A percentile compares a stretch with the other conserved stretches of the same genome.
Conservation (phyloP, 2,329 filamentous ascomycete genomes). For the Alternaria sp. region DNA sequence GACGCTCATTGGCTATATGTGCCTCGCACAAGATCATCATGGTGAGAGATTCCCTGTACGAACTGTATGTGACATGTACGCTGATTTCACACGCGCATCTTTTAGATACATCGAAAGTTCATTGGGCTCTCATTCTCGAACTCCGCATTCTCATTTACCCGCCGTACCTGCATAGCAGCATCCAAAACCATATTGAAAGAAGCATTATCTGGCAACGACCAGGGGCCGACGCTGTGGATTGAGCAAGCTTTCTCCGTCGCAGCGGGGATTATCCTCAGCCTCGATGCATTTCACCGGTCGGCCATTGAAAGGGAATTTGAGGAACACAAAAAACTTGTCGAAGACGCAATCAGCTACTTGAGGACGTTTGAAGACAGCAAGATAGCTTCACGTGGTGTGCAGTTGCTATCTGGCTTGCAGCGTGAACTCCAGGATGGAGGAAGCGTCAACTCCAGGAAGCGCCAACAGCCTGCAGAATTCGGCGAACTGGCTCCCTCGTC, state of each 20-base stretch:
- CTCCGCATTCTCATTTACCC: constrained; percentile 49
- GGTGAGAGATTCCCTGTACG: constrained; percentile 15
- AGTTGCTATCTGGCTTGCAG: constrained; percentile 17
- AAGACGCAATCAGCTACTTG: constrained; percentile 18
- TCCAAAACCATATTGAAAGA: constrained; percentile 53
- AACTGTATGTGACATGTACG: not conserved
- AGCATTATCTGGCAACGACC: constrained; percentile 40
- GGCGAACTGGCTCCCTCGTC: not conserved
- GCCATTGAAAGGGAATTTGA: constrained; percentile 17
- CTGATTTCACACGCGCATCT: not conserved
- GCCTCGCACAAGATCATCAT: constrained; percentile 54
- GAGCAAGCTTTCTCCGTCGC: constrained; percentile 54
- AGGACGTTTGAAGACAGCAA: constrained; percentile 18
- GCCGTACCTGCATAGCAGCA: constrained; percentile 52
- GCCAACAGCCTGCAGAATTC: constrained; percentile 2
- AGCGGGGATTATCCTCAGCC: constrained; percentile 50
- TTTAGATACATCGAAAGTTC: constrained; percentile 50
- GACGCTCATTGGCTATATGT: constrained; percentile 49
- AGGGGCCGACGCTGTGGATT: constrained; percentile 51
- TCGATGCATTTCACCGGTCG: constrained; percentile 50
- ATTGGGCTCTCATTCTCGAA: constrained; percentile 51
- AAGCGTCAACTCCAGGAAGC: constrained; percentile 6
- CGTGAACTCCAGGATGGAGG: constrained; percentile 14
- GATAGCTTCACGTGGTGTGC: constrained; percentile 25
- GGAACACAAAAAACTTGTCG: constrained; percentile 15